Conservation (phyloP, 306 rosid species). For the Rosa lucieae region DNA sequence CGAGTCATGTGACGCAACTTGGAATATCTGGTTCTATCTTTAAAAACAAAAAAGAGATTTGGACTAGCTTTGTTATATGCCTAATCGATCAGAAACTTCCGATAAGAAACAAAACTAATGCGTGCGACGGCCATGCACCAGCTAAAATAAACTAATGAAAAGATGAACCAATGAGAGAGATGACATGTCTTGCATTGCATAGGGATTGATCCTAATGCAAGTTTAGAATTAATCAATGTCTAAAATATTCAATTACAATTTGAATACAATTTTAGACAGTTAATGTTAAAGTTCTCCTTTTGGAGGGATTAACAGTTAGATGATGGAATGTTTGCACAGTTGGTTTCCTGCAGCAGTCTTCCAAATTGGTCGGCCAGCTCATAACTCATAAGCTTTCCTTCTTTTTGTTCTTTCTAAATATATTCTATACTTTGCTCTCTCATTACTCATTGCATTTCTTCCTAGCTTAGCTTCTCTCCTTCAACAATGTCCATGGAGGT, state of each 20-base stretch:
- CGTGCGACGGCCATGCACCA: not conserved
- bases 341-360: slow-evolving; percentile 19
- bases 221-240: not conserved
- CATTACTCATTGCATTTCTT: slow-evolving; percentile 12
- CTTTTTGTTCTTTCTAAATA: slow-evolving; percentile 19
- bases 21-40: not conserved
- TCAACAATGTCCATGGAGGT: slow-evolving; percentile 27
- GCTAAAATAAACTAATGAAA: not conserved
- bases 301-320: slow-evolving; percentile 13
- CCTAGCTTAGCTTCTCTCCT: slow-evolving; percentile 1
- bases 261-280: slow-evolving; percentile 2
- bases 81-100: not conserved
- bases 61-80: not conserved
- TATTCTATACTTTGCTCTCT: slow-evolving; percentile 5
- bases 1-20: slow-evolving; percentile 20
- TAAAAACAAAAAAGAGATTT: not conserved
- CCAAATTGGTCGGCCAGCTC: slow-evolving; percentile 25
- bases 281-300: slow-evolving; percentile 14
- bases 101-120: not conserved
- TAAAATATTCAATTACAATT: not conserved
- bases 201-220: not conserved
- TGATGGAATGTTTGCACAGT: slow-evolving; percentile 26
- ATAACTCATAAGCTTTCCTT: slow-evolving; percentile 8
- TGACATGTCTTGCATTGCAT: not conserved
- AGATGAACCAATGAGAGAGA: not conserved